A percentile compares a stretch with the other conserved stretches of the same genome.
These are phyloP conservation scores for Ophiostoma pallidulum DNA, from an alignment of 2,329 filamentous ascomycete genomes.

Conservation along the genomic window DNA sequence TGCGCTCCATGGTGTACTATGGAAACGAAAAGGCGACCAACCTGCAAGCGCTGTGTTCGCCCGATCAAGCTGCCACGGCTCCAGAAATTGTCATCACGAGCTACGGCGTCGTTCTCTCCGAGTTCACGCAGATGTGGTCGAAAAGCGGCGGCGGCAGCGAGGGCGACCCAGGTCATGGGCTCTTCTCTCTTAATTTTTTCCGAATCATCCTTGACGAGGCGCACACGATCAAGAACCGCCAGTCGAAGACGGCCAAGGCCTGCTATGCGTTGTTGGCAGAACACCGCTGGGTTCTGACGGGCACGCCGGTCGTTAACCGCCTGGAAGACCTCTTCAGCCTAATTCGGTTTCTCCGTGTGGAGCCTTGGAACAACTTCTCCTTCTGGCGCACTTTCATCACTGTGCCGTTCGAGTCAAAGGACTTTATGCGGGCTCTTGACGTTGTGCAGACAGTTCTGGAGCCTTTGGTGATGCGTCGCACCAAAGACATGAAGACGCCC, in stretches of 20 bases:
- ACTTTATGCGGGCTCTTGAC: constrained; percentile 86
- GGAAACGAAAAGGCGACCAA: constrained; percentile 75
- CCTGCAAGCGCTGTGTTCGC: constrained; percentile 68
- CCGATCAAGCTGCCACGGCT: constrained; percentile 61
- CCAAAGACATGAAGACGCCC: constrained; percentile 97
- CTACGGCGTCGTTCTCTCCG: constrained; percentile 84
- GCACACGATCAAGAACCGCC: constrained; percentile 81
- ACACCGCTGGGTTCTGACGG: constrained; percentile 89
- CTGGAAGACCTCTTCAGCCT: constrained; percentile 91
- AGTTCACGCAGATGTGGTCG: constrained; percentile 68
- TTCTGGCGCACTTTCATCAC: constrained; percentile 99
- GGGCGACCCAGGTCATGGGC: constrained; percentile 54
- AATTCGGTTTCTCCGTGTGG: constrained; percentile 83
- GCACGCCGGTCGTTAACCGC: constrained; percentile 93
- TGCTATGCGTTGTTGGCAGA: constrained; percentile 82
- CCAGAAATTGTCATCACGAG: constrained; percentile 92
- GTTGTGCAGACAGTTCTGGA: constrained; percentile 96
- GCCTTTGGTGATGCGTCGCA: constrained; percentile 86
- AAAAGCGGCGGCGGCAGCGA: constrained; percentile 27
- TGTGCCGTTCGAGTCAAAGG: constrained; percentile 88
- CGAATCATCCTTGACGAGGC: constrained; percentile 92
- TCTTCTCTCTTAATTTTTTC: constrained; percentile 93
- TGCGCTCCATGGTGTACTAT: constrained; percentile 87
- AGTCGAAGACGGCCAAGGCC: constrained; percentile 88
- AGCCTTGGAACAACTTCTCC: constrained; percentile 97